phyloP scores from a whole-genome alignment of 108 stramenopile species.

The Discostella pseudostelligera region DNA sequence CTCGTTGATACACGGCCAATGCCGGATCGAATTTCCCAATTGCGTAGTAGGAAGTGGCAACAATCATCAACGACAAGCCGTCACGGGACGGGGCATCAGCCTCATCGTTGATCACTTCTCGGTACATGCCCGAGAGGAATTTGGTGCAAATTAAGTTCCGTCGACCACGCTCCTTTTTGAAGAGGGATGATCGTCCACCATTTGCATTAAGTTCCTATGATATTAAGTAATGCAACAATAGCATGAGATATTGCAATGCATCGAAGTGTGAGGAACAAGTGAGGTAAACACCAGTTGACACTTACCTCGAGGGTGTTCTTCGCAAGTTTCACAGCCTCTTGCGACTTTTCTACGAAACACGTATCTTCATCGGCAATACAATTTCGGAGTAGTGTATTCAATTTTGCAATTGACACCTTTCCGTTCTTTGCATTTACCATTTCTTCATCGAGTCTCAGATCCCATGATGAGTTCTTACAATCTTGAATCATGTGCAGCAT shows the following conservation, averaged over 20 bases:
- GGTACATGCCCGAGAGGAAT: slow-evolving; percentile 41
- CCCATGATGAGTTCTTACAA: slow-evolving; percentile 22
- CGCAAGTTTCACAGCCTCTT: slow-evolving; percentile 33
- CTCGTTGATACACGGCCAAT: slow-evolving; percentile 33
- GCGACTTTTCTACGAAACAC: slow-evolving; percentile 39
- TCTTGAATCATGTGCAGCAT: slow-evolving; percentile 50
- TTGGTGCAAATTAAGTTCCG: slow-evolving; percentile 36
- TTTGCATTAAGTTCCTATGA: slow-evolving; percentile 5
- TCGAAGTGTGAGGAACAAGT: not conserved
- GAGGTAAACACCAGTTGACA: not conserved
- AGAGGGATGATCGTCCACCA: slow-evolving; percentile 3
- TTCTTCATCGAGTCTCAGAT: slow-evolving; percentile 2
- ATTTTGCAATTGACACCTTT: slow-evolving; percentile 26
- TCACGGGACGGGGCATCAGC: slow-evolving; percentile 23
- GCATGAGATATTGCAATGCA: not conserved
- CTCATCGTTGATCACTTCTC: slow-evolving; percentile 35
- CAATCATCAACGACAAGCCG: slow-evolving; percentile 39
- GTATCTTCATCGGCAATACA: slow-evolving; percentile 26
- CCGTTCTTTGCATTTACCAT: slow-evolving; percentile 14
- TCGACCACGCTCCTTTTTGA: slow-evolving; percentile 20
- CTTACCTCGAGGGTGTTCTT: slow-evolving; percentile 46
- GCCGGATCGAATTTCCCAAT: slow-evolving; percentile 43
- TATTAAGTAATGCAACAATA: no score
- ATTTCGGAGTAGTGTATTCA: slow-evolving; percentile 23
- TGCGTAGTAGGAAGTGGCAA: slow-evolving; percentile 43